Base-by-base conservation (phyloP, 306 rosid genomes). In the Potentilla sterilis region DNA sequence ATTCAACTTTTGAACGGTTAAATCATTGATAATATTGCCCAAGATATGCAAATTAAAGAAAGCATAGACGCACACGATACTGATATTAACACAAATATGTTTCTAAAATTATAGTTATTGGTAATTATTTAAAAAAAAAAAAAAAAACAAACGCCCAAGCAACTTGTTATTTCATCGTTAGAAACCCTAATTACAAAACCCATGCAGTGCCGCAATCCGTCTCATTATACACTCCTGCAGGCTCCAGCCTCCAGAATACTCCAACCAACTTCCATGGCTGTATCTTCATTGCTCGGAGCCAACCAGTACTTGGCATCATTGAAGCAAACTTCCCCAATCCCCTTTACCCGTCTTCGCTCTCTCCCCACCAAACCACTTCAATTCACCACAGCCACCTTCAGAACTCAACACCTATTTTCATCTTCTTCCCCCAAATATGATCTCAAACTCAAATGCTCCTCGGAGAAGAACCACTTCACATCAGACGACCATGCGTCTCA, bases 271-370 rank as follows among this genome's bases (percentile, higher is more conserved):
- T 54, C 11, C 63, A 78, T 78, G 81, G 81, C 86, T 51, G 40
- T 87, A 10, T 64, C 90, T 64, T 78, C 90, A 14, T 14, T 65
- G 42, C 86, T 91, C 58, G 74, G 82, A 77, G 37, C 84, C 18
- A 76, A 16, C 42, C 84, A 89, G 28, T 28, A 28, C 44, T 77
- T 84, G 13, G 79, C 76, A 6, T 58, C 16, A 80, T 87, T 86
- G 89, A 90, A 75, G 4, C 88, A 66, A 9, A 71, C 38, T 38
- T 74, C 75, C 75, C 81, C 80, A 7, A 40, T 78, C 68, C 83
- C 64, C 22, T 48, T 47, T 3, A 58, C 67, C 37, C 83, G 62
- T 74, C 79, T 19, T 74, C 82, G 79, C 32, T 21, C 68, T 2
- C 48, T 80, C 16, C 78, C 22, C 59, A 18, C 46, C 62, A 80